Evolutionary conservation across 106 monocot genomes (phyloP), one percentile per base, ranked within the genome.

Genomic region (Phalaenopsis equestris): DNA sequence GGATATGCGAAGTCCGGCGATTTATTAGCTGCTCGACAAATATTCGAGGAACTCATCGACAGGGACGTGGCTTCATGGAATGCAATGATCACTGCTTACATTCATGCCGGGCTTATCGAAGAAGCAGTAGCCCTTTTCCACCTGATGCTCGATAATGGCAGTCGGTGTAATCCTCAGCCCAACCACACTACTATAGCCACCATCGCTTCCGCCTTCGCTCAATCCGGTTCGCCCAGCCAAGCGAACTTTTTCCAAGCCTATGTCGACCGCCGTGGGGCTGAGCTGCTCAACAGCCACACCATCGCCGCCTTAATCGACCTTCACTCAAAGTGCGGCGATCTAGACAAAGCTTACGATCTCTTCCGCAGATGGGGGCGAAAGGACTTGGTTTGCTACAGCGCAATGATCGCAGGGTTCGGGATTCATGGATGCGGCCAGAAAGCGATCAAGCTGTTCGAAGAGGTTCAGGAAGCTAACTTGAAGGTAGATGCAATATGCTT

Each of bases 381-480:
- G 55, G 86, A 86, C 74, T 79, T 86, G 81, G 75, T 86, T 14
- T 82, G 86, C 17, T 79, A 75, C 11, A 82, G 82, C 55, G 37
- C 82, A 5, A 82, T 86, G 86, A 86, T 86, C 55, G 79, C 82
- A 17, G 85, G 86, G 5, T 82, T 86, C 4, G 86, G 86, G 65
- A 82, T 82, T 41, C 79, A 82, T 68, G 86, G 85, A n/a, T 67
- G 65, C 9, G 86, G 79, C 3, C 72, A 15, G 67, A 81, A 86
- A 41, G 86, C 82, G 1, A 55, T 81, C 16, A 16, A 46, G 43
- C 48, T 86, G 41, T 86, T 86, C 36, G 79, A 86, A 8, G 68
- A 75, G 9, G 17, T 82, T 43, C 56, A 17, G 17, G 52, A 75
- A 47, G 74, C 75, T 0, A 67, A 75, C 36, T 52, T 75, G 24